These are phyloP conservation scores for Stephanodiscus triporus DNA, from an alignment of 108 stramenopile species.

Conservation along the genomic window DNA sequence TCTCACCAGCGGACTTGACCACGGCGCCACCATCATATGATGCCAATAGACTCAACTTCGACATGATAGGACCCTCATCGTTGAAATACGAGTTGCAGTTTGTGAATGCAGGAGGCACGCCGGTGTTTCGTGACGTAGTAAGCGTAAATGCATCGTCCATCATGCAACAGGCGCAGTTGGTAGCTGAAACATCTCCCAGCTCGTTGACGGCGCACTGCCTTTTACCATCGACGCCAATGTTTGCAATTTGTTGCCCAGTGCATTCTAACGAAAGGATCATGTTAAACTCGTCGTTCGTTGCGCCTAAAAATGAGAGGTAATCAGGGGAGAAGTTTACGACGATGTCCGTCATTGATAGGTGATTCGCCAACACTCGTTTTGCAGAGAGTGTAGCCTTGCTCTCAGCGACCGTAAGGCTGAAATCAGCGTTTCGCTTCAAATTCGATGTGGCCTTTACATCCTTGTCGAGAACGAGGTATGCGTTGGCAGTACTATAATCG, in stretches of 20 bases:
- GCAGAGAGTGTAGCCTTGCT: slow-evolving; percentile 38
- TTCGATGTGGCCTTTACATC: slow-evolving; percentile 47
- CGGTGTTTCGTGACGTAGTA: slow-evolving; percentile 29
- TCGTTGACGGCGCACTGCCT: slow-evolving; percentile 37
- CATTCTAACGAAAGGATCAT: slow-evolving; percentile 48
- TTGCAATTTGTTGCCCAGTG: slow-evolving; percentile 52
- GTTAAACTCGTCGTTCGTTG: slow-evolving; percentile 50
- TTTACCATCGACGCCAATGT: slow-evolving; percentile 50
- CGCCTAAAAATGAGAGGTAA: slow-evolving; percentile 48
- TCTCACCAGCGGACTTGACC: slow-evolving; percentile 57
- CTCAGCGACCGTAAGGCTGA: slow-evolving; percentile 33
- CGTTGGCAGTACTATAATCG: slow-evolving; percentile 54
- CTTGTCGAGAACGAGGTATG: slow-evolving; percentile 53
- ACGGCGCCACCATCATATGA: slow-evolving; percentile 52
- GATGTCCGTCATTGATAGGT: slow-evolving; percentile 50
- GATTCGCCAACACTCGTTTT: slow-evolving; percentile 35
- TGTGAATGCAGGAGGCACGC: slow-evolving; percentile 26
- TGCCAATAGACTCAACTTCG: slow-evolving; percentile 52
- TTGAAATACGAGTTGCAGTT: slow-evolving; percentile 52
- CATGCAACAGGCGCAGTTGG: slow-evolving; percentile 58
- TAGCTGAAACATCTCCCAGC: slow-evolving; percentile 32
- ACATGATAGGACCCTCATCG: slow-evolving; percentile 41
- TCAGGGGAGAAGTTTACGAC: slow-evolving; percentile 50
- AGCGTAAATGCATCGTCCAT: slow-evolving; percentile 35
- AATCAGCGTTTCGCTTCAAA: slow-evolving; percentile 43